A percentile compares a stretch with the other conserved stretches of the same genome.
phyloP scores from a whole-genome alignment of 2,329 filamentous ascomycete genomes.

The Mycosphaerella sp. region DNA sequence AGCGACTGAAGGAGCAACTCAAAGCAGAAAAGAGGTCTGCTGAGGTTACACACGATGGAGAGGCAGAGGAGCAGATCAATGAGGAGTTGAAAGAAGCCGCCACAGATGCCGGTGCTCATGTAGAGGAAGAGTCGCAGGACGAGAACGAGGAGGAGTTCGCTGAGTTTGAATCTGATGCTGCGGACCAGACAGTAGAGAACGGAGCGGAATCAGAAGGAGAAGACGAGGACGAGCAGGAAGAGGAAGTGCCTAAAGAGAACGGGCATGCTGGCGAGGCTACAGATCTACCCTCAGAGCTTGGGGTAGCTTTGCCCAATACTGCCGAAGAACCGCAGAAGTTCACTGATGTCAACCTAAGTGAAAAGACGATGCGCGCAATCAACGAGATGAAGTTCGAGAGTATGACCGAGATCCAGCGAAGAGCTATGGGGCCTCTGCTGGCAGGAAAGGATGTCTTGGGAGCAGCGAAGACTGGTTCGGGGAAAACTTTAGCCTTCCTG shows the following conservation, averaged over 20 bases:
- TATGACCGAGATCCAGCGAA: conserved; percentile 92
- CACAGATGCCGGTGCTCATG: conserved; percentile 15
- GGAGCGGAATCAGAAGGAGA: conserved; percentile 32
- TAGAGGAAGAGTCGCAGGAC: conserved; percentile 26
- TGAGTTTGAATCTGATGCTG: conserved; percentile 34
- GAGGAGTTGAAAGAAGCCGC: conserved; percentile 28
- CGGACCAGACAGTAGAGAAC: conserved; percentile 32
- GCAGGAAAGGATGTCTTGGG: conserved; percentile 89
- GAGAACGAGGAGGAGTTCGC: conserved; percentile 33
- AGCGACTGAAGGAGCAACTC: conserved; percentile 12
- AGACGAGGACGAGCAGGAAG: conserved; percentile 28
- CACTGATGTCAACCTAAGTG: conserved; percentile 74
- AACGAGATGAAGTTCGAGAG: conserved; percentile 86
- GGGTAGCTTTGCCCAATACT: conserved; percentile 53
- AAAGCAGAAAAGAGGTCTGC: conserved; percentile 3
- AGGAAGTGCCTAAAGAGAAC: conserved; percentile 10
- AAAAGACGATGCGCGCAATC: conserved; percentile 83
- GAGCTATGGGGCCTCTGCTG: conserved; percentile 79
- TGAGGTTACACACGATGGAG: conserved; percentile 15
- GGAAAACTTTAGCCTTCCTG: conserved; percentile 91
- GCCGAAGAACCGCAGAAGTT: conserved; percentile 64
- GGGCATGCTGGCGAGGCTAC: conserved; percentile 35
- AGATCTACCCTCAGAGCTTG: conserved; percentile 51
- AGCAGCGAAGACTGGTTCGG: conserved; percentile 91
- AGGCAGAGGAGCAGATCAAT: conserved; percentile 28